Percentiles rank a stretch among this genome's conserved stretches.
Evolutionary conservation across 305 asterid genomes (phyloP).

Genomic region (Fraxinus ornus): DNA sequence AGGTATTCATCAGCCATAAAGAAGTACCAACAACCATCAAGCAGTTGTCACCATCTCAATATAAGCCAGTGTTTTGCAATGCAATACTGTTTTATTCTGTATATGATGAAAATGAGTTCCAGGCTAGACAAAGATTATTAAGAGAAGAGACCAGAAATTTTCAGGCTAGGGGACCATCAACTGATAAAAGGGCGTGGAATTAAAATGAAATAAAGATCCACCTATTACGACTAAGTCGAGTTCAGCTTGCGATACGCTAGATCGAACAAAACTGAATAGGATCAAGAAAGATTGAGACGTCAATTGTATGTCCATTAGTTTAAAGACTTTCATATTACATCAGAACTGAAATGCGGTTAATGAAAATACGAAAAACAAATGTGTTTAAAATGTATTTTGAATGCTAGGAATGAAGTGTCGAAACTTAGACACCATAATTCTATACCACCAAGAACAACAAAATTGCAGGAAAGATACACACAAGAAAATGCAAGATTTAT

Average conservation of each 20-base stretch:
- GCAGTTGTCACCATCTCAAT: constrained; percentile 58
- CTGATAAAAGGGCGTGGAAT: constrained; percentile 2
- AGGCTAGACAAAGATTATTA: constrained; percentile 41
- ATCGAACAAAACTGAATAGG: background rate
- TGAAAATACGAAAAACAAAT: background rate
- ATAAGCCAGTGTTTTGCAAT: constrained; percentile 28
- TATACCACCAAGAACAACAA: background rate
- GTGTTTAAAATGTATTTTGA: background rate
- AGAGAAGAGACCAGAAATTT: constrained; percentile 30
- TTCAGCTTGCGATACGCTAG: background rate
- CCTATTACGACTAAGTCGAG: background rate
- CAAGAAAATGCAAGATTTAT: too few relatives aligned
- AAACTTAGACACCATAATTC: background rate
- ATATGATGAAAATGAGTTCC: constrained; percentile 33
- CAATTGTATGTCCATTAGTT: background rate
- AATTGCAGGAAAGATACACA: too few relatives aligned
- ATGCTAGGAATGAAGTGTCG: background rate
- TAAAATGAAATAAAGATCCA: too few relatives aligned
- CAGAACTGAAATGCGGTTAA: background rate
- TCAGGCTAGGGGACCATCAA: constrained; percentile 55
- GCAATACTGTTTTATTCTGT: background rate
- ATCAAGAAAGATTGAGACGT: background rate
- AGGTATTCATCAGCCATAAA: constrained; percentile 51
- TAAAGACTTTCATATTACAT: background rate
- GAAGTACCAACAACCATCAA: constrained; percentile 59